These are phyloP conservation scores for Xylariaceae sp. DNA, from an alignment of 2,329 filamentous ascomycete species.

Conservation along the genomic window DNA sequence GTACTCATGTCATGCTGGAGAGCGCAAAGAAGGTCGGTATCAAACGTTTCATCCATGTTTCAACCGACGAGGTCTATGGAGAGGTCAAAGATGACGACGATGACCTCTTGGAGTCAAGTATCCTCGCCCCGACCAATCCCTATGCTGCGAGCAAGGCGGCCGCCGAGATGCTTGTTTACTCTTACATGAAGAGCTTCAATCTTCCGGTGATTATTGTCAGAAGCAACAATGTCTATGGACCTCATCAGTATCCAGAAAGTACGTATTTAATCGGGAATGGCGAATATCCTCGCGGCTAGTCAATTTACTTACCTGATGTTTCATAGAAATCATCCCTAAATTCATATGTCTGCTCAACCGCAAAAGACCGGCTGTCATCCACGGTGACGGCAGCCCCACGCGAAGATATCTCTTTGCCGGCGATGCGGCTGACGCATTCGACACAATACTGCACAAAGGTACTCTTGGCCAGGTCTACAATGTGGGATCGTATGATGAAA, in stretches of 20 bases:
- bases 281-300: not conserved
- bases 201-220: conserved; percentile 73
- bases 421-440: conserved; percentile 75
- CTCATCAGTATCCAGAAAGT: conserved; percentile 81
- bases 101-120: conserved; percentile 66
- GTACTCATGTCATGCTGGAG: conserved; percentile 77
- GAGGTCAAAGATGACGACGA: conserved; percentile 68
- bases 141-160: conserved; percentile 77
- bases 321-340: conserved; percentile 73
- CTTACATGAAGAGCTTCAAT: conserved; percentile 79
- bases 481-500: conserved; percentile 70
- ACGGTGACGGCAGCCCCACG: conserved; percentile 70
- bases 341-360: conserved; percentile 69
- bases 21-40: conserved; percentile 66
- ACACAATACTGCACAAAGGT: conserved; percentile 77
- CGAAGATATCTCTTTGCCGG: conserved; percentile 72
- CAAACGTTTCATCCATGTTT: conserved; percentile 72
- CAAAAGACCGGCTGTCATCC: conserved; percentile 61
- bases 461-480: conserved; percentile 74
- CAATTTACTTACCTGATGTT: conserved; percentile 8
- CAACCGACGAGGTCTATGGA: conserved; percentile 81
- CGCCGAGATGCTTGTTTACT: conserved; percentile 79
- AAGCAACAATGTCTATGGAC: conserved; percentile 81
- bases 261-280: conserved; percentile 31
- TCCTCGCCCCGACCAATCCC: conserved; percentile 73